Evolutionary conservation across 2,329 filamentous ascomycete genomes (phyloP), one percentile per base, ranked within the genome.

Genomic region (Sarocladium kiliense): DNA sequence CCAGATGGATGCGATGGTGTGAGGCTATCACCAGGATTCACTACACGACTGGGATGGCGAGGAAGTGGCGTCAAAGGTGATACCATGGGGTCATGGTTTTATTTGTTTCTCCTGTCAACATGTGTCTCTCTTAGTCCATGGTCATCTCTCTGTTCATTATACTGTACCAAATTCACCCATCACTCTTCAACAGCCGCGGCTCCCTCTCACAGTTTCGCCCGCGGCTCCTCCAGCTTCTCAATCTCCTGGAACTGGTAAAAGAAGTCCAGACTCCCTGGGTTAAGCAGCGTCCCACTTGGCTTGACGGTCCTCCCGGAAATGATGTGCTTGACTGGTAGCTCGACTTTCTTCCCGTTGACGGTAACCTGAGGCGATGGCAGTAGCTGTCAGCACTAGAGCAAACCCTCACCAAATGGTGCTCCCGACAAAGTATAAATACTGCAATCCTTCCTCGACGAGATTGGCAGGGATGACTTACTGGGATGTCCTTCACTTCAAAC

Each of bases 321-420:
- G 59, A 94, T 94, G 65, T 89, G 86, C 72, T 94, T 94, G 27
- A 94, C 87, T 0, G 89, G 89, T 54, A 94, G 63, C 67, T 94
- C 89, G 3, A 94, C 89, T 69, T 94, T 94, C 68, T 94, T 94
- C 51, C 89, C 71, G 65, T 93, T 94, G 59, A 94, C 84, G 0
- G 89, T 94, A 0, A 85, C 88, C 84, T 91, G n/a, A 11, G 18
- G 19, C 23, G 23, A 47, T 32, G 9, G 11, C 12, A 19, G 32
- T 3, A 14, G 11, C 16, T 23, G 44, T 47, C 53, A 55, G 53
- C 41, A 42, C 34, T 41, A 27, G 25, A 26, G n/a, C 11, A 30
- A 49, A 18, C 45, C 45, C 25, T 23, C 45, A 4, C n/a, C 45
- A 25, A 10, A 47, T 4, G 42, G 9, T 4, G 42, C 11, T 3